These are phyloP conservation scores for Mycena metata DNA, from an alignment of 768 basidiomycete species.

Conservation along the genomic window DNA sequence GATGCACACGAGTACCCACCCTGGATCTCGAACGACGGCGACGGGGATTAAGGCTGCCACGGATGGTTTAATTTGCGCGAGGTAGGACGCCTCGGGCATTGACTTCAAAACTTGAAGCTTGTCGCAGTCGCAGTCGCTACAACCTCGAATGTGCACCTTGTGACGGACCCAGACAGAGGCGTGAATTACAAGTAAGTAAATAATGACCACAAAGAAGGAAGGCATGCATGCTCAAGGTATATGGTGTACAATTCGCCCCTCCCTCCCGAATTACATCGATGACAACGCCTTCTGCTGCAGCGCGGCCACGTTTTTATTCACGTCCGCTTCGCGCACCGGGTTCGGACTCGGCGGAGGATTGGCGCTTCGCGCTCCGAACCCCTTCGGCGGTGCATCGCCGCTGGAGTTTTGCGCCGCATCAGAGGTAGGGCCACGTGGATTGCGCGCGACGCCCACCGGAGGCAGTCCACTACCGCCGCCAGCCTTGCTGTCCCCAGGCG, in stretches of 20 bases:
- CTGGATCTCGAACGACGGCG: no score
- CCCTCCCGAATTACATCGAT: not conserved
- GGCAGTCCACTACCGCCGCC: not conserved
- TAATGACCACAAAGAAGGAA: not conserved
- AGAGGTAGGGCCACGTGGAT: constrained; percentile 49
- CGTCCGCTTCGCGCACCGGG: constrained; percentile 5
- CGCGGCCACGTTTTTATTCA: not conserved
- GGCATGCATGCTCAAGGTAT: not conserved
- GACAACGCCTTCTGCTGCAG: not conserved
- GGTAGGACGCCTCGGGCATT: no score
- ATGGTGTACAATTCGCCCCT: no score
- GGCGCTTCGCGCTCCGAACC: constrained; percentile 19
- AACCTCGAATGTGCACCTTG: not conserved
- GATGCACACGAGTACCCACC: no score
- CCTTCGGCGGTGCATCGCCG: not conserved
- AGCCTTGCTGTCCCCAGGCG: constrained; percentile 12
- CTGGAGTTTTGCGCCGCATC: not conserved
- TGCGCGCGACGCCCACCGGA: constrained; percentile 42
- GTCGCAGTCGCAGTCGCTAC: not conserved
- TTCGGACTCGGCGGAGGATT: constrained; percentile 24
- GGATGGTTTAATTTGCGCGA: no score
- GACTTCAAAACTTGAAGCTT: not conserved
- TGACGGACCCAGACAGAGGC: no score
- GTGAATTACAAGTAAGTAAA: not conserved
- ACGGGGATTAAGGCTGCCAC: no score